Percentiles rank a stretch among this genome's conserved stretches.
These are phyloP conservation scores for Stromatinia cepivora DNA, from an alignment of 2,329 filamentous ascomycete species.

Conservation along the genomic window DNA sequence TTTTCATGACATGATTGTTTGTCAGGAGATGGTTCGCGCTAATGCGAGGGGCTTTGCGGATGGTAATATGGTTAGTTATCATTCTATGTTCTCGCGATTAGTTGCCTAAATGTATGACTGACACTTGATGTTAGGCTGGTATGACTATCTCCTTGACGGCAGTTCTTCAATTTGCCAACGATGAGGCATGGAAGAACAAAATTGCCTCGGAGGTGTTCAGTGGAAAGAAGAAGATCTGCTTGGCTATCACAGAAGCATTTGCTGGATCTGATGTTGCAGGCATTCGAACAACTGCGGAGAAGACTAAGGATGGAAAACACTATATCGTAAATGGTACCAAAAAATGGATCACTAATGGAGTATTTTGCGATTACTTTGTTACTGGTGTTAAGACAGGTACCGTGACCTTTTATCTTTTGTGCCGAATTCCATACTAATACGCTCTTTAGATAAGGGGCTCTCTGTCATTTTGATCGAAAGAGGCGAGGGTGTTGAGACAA, in stretches of 20 bases:
- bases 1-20: slow-evolving; percentile 77
- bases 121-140: slow-evolving; percentile 17
- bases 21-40: slow-evolving; percentile 70
- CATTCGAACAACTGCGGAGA: slow-evolving; percentile 73
- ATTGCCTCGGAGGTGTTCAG: slow-evolving; percentile 72
- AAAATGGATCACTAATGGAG: slow-evolving; percentile 85
- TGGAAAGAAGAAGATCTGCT: slow-evolving; percentile 83
- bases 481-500: slow-evolving; percentile 73
- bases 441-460: slow-evolving; percentile 62
- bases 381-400: slow-evolving; percentile 67
- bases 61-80: slow-evolving; percentile 74
- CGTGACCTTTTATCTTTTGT: not conserved
- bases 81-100: not conserved
- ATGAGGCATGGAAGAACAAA: slow-evolving; percentile 63
- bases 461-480: slow-evolving; percentile 75
- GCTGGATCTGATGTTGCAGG: slow-evolving; percentile 81
- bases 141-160: slow-evolving; percentile 79
- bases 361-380: slow-evolving; percentile 81
- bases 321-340: slow-evolving; percentile 76
- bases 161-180: slow-evolving; percentile 74
- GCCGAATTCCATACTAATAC: not conserved
- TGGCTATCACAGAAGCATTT: slow-evolving; percentile 87
- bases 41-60: slow-evolving; percentile 82
- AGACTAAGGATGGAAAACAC: slow-evolving; percentile 69
- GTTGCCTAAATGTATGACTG: not conserved